Evolutionary conservation across 441 rosid species (phyloP), one percentile per base, ranked within the genome.

Genomic region (Aquilaria agallochum): DNA sequence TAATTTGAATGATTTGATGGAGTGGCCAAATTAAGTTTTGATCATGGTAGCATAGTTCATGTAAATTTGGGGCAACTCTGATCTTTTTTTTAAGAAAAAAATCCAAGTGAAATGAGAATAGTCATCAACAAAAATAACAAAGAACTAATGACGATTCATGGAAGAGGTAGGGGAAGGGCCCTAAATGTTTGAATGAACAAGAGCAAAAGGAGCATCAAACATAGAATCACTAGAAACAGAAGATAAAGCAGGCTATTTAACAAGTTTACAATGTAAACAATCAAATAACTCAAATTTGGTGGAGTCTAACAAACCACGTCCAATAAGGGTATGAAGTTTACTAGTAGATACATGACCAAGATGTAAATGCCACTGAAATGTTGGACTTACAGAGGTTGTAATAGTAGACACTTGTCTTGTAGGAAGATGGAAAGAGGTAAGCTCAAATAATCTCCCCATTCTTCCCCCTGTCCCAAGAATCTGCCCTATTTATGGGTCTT

Each of bases 11-110:
- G 0, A 45, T 33, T 57, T 72, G 15, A 62, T 62, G 8, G 33
- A 3, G 3, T 3, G 3, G 14, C 58, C 65, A 33, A 60, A 71
- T 12, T 60, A 36, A 5, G 48, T 70, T 55, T 14, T 20, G 3
- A 72, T n/a, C 68, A 72, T 67, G 10, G 11, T 15, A 20, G 51
- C 32, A 49, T 63, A 63, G 0, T 46, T 31, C 9, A 51, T 10
- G 31, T 58, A 68, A 5, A 60, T 20, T 13, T 63, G 14, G 8
- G 58, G 42, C 12, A 66, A 3, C 8, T 67, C 31, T 15, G 45
- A 66, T 31, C 47, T 30, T 32, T 42, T 7, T 2, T 65, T 11
- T 3, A 64, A 2, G 3, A 71, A 7, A 34, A 50, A 71, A n/a
- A 68, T 34, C 55, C 36, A 63, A 3, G 65, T 53, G 31, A 15